These are phyloP conservation scores for Pleurotus giganteus DNA, from an alignment of 768 basidiomycete species.

Conservation along the genomic window DNA sequence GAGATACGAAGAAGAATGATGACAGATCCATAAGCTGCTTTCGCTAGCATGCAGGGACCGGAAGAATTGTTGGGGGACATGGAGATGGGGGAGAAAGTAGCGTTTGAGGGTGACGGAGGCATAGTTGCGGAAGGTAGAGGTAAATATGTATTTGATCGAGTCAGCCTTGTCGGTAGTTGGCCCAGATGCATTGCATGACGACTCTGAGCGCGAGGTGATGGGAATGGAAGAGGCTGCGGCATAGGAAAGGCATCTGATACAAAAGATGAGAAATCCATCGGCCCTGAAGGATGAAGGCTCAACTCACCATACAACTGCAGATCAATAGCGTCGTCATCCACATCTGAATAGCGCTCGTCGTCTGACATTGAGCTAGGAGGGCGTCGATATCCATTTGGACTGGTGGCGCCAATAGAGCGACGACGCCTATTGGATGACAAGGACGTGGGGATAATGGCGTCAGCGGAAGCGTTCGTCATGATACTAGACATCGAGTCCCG, in stretches of 20 bases:
- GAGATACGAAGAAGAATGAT: conserved; percentile 62
- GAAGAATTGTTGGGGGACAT: conserved; percentile 22
- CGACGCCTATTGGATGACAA: conserved; percentile 8
- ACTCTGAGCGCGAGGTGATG: background rate
- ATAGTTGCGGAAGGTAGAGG: conserved; percentile 34
- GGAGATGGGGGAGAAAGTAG: conserved; percentile 23
- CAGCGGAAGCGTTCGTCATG: conserved; percentile 55
- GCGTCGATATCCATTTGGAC: conserved; percentile 20
- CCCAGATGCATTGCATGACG: conserved; percentile 4
- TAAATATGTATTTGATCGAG: conserved; percentile 19
- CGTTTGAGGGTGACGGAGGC: conserved; percentile 17
- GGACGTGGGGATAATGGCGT: conserved; percentile 50
- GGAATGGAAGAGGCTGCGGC: background rate
- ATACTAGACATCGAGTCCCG: conserved; percentile 55
- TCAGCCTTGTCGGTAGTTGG: conserved; percentile 14
- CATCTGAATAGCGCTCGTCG: conserved; percentile 37
- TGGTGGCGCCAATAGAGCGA: conserved; percentile 3
- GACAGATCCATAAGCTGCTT: conserved; percentile 59
- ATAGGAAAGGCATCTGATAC: conserved; percentile 30
- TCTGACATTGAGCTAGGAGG: conserved; percentile 37
- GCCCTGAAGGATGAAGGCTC: background rate
- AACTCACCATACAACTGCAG: conserved; percentile 32
- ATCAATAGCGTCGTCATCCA: conserved; percentile 33
- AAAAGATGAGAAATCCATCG: conserved; percentile 6
- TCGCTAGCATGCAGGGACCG: conserved; percentile 45